Evolutionary conservation across 768 basidiomycete genomes (phyloP).

Genomic region (Leucocoprinus sp.): DNA sequence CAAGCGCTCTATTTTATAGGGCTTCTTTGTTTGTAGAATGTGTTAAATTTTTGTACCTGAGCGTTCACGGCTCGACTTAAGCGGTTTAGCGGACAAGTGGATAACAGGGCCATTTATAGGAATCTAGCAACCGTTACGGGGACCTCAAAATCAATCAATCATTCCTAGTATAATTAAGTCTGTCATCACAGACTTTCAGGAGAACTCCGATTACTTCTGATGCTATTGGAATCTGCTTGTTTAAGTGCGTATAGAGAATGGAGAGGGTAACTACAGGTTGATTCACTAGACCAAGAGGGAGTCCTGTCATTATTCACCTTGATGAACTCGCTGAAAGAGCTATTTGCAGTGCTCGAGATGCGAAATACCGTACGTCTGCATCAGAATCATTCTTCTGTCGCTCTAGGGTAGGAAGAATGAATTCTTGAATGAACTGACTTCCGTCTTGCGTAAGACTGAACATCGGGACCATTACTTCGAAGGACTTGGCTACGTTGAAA

Average conservation of each 20-base stretch:
- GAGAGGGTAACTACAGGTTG: constrained; percentile 1
- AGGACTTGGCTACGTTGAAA: constrained; percentile 94
- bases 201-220: too few relatives aligned
- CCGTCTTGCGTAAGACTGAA: constrained; percentile 63
- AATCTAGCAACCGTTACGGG: too few relatives aligned
- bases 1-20: constrained; percentile 1
- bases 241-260: too few relatives aligned
- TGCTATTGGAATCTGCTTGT: too few relatives aligned
- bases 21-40: background rate
- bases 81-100: too few relatives aligned
- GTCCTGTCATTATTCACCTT: background rate
- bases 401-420: constrained; percentile 76
- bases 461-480: constrained; percentile 79
- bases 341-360: constrained; percentile 69
- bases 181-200: background rate
- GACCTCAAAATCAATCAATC: too few relatives aligned
- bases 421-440: constrained; percentile 60
- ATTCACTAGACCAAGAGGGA: background rate
- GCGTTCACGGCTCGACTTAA: background rate
- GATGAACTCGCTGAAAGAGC: constrained; percentile 18
- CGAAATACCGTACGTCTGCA: constrained; percentile 96
- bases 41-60: background rate
- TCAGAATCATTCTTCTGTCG: constrained; percentile 83
- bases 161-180: too few relatives aligned
- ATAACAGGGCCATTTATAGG: background rate